phyloP scores from a whole-genome alignment of 257 asterid genomes.

The Verbena officinalis region DNA sequence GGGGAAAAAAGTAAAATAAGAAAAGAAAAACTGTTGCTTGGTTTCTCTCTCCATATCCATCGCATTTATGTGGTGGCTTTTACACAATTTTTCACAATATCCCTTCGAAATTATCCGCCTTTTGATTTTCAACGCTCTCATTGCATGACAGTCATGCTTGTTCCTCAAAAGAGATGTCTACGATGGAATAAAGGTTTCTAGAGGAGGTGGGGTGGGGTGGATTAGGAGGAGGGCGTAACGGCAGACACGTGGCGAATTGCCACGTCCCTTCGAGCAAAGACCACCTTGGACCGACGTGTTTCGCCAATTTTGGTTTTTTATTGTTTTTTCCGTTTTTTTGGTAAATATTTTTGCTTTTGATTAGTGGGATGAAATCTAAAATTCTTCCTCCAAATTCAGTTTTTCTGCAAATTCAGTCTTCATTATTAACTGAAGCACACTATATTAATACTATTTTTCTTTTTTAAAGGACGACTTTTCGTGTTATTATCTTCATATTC shows the following conservation, averaged over 20 bases:
- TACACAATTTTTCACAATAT: constrained; percentile 21
- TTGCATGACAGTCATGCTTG: constrained; percentile 46
- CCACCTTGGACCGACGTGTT: constrained; percentile 1
- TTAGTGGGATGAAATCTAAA: too few relatives aligned
- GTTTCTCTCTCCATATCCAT: constrained; percentile 21
- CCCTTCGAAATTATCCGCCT: neutral
- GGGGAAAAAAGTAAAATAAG: neutral
- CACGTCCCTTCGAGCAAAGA: neutral
- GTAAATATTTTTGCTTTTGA: too few relatives aligned
- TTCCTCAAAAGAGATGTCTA: constrained; percentile 39
- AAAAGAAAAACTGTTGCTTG: neutral
- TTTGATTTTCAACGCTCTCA: constrained; percentile 39
- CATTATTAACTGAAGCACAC: too few relatives aligned
- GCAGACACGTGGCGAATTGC: constrained; percentile 34
- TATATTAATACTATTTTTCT: too few relatives aligned
- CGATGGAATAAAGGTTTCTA: constrained; percentile 31
- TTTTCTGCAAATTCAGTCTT: too few relatives aligned
- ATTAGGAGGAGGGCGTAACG: constrained; percentile 24
- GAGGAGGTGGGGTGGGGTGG: constrained; percentile 13
- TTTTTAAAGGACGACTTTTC: too few relatives aligned
- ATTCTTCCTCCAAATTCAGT: too few relatives aligned
- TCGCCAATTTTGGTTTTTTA: constrained; percentile 13
- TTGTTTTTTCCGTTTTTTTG: too few relatives aligned
- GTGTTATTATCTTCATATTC: too few relatives aligned
- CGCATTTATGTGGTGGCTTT: constrained; percentile 20